Conservation (phyloP, 495 filamentous ascomycete genomes). For the Penicillium canariense region DNA sequence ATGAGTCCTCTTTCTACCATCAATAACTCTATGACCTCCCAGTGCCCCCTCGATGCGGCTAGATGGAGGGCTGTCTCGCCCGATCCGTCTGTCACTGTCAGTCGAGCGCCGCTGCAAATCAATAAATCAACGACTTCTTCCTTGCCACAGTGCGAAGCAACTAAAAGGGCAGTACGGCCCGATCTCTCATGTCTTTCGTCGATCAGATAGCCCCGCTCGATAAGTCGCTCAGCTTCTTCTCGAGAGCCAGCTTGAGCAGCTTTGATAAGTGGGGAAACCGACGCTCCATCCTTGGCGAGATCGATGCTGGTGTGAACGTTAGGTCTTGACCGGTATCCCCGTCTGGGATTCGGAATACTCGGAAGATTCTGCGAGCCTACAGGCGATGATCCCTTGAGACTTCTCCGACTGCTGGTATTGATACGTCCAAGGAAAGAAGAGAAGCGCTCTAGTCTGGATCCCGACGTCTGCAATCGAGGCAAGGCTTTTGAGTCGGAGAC, state of each 20-base stretch:
- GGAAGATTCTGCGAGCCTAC: constrained; percentile 11
- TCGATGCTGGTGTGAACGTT: constrained; percentile 42
- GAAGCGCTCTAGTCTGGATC: constrained; percentile 22
- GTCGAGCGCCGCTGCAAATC: constrained; percentile 35
- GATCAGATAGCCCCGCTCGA: constrained; percentile 37
- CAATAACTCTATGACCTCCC: constrained; percentile 35
- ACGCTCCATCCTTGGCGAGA: constrained; percentile 31
- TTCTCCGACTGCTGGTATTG: constrained; percentile 20
- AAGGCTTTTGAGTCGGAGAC: constrained; percentile 26
- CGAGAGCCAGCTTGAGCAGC: constrained; percentile 41
- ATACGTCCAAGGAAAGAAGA: constrained; percentile 26
- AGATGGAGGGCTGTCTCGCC: constrained; percentile 44
- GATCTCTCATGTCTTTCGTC: constrained; percentile 37
- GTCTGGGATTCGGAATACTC: not conserved
- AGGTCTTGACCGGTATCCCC: constrained; percentile 21
- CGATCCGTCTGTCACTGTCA: constrained; percentile 33
- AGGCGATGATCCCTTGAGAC: constrained; percentile 1
- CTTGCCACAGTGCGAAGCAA: constrained; percentile 49
- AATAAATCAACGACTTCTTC: constrained; percentile 41
- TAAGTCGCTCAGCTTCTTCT: constrained; percentile 39
- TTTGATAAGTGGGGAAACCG: constrained; percentile 39
- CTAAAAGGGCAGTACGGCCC: constrained; percentile 41
- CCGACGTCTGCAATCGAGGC: constrained; percentile 10
- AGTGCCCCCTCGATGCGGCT: constrained; percentile 44
- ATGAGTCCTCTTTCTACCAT: constrained; percentile 30